Base-by-base conservation (phyloP, 345 rosid genomes). In the Populus nigra region DNA sequence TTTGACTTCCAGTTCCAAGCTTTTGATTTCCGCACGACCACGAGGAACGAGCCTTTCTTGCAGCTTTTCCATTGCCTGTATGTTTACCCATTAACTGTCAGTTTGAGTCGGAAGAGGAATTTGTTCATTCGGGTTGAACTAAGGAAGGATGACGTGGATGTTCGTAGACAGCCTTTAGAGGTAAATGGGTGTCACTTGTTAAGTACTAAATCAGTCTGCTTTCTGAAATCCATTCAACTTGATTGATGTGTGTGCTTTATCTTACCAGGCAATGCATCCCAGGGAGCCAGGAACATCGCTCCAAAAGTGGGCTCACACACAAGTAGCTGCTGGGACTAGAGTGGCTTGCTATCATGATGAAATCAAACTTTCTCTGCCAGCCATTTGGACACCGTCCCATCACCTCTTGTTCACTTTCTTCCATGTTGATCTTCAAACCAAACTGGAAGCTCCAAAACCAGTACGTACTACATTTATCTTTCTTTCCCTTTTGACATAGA, bases 401-500 rank as follows among this genome's bases (percentile, higher is more conserved):
- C 99, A 96, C 86, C 89, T 96, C 67, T 79, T 96, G 80, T 96
- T 96, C 89, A 96, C 99, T 73, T 93, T 96, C 83, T 93, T 87
- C 84, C 99, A 96, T 81, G 91, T 93, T 78, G 99, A 96, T 87
- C 96, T 96, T 79, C 99, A 93, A 78, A 93, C 98, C 68, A 96
- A 93, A 84, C 87, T 96, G 82, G 99, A 96, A 89, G 96, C 98
- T 84, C 98, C 99, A 80, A 92, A 94, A 84, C 99, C 99, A 57
- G 99, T 96, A 80, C 87, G 91, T 78, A 65, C 73, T 33, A 39
- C 73, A 61, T 72, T 12, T 53, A 23, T 23, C 9, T 50, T 36
- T 6, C n/a, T 66, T 63, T 11, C 45, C 2, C 47, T 77, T 70
- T 67, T 55, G 13, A 20, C 35, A 35, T 53, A 18, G 39, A 68